Conservation (phyloP, 352 stramenopile species). For the Hyphochytrium catenoides region DNA sequence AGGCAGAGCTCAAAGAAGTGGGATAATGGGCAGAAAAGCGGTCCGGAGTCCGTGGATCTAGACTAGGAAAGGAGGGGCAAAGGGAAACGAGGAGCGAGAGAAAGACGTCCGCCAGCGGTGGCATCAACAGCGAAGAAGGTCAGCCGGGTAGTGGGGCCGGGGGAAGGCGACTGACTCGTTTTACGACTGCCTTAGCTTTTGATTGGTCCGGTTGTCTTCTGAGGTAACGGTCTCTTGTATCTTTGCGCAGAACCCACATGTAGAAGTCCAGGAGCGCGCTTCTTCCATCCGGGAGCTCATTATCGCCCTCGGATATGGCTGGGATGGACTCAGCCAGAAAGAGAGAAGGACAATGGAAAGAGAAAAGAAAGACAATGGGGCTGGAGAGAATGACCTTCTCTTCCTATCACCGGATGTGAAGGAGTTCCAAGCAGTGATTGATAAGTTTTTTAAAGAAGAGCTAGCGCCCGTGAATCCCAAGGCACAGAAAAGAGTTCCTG, state of each 20-base stretch:
- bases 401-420: constrained; percentile 16
- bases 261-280: constrained; percentile 84
- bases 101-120: too few relatives aligned
- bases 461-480: constrained; percentile 65
- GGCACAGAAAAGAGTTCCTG: constrained; percentile 68
- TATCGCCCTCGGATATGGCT: constrained; percentile 26
- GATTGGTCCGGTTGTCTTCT: constrained; percentile 4
- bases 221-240: constrained; percentile 1
- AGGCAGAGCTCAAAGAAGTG: constrained; percentile 4
- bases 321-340: constrained; percentile 23
- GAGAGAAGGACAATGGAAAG: too few relatives aligned
- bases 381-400: too few relatives aligned
- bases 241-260: constrained; percentile 36
- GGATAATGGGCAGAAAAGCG: too few relatives aligned
- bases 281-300: constrained; percentile 51
- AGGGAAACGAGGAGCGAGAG: too few relatives aligned
- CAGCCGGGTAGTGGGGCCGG: too few relatives aligned
- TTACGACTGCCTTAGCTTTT: too few relatives aligned
- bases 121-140: too few relatives aligned
- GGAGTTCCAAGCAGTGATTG: constrained; percentile 26
- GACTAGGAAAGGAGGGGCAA: too few relatives aligned
- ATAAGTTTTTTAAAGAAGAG: constrained; percentile 43
- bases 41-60: too few relatives aligned
- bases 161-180: too few relatives aligned
- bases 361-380: too few relatives aligned